phyloP scores from a whole-genome alignment of 257 asterid genomes.

The Penstemon davidsonii region DNA sequence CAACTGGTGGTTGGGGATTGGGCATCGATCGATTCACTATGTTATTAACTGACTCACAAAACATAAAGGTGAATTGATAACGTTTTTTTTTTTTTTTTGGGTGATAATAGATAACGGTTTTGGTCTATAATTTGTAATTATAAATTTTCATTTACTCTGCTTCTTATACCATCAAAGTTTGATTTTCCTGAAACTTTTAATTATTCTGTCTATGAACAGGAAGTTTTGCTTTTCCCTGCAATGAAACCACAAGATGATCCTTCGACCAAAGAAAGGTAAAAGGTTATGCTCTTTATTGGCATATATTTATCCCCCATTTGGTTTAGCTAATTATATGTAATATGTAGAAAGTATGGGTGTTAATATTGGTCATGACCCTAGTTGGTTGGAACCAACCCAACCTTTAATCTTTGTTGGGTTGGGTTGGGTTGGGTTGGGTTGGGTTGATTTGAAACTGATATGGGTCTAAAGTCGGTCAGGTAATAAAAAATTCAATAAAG shows the following conservation, averaged over 20 bases:
- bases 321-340: not conserved
- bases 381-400: too few species aligned
- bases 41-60: conserved; percentile 91
- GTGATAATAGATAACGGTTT: not conserved
- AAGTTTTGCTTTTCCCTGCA: conserved; percentile 85
- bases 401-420: too few species aligned
- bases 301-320: conserved; percentile 3
- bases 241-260: conserved; percentile 91
- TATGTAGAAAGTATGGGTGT: too few species aligned
- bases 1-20: conserved; percentile 97
- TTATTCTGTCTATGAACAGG: conserved; percentile 43
- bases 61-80: conserved; percentile 62
- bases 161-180: too few species aligned
- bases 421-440: too few species aligned
- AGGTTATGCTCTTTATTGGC: not conserved
- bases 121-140: not conserved
- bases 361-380: too few species aligned
- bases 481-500: too few species aligned
- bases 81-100: not conserved
- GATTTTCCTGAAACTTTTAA: too few species aligned
- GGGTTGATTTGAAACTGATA: too few species aligned
- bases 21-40: conserved; percentile 88
- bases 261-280: conserved; percentile 53
- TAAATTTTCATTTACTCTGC: too few species aligned
- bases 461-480: too few species aligned